These are phyloP conservation scores for Alectoria sarmentosa DNA, from an alignment of 495 filamentous ascomycete species.

Conservation along the genomic window DNA sequence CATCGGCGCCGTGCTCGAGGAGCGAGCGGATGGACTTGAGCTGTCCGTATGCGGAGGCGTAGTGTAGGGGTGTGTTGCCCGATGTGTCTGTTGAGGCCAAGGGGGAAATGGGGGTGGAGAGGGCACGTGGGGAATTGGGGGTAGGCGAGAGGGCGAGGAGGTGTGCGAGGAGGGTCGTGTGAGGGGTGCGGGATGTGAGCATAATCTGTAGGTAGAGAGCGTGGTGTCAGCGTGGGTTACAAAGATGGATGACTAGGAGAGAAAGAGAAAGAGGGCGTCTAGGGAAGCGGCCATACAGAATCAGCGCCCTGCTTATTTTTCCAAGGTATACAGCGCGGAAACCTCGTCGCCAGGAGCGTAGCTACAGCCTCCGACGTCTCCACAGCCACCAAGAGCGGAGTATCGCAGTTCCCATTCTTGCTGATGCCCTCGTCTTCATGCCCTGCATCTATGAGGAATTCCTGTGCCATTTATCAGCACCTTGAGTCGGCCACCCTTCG, in stretches of 20 bases:
- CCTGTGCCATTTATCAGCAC: conserved; percentile 8
- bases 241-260: conserved; percentile 1
- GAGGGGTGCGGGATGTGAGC: conserved; percentile 20
- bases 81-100: conserved; percentile 41
- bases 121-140: conserved; percentile 9
- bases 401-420: conserved; percentile 64
- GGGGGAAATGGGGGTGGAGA: conserved; percentile 12
- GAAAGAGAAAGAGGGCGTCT: not conserved
- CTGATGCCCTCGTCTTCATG: conserved; percentile 44
- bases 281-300: conserved; percentile 33
- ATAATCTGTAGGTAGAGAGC: conserved; percentile 17
- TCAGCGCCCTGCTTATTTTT: conserved; percentile 51
- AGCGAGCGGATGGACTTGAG: conserved; percentile 65
- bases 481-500: not conserved
- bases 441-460: conserved; percentile 26
- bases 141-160: conserved; percentile 19
- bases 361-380: conserved; percentile 52
- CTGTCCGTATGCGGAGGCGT: conserved; percentile 58
- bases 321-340: conserved; percentile 39
- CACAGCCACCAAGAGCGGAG: conserved; percentile 56
- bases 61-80: conserved; percentile 74
- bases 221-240: conserved; percentile 15
- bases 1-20: conserved; percentile 59
- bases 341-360: conserved; percentile 40
- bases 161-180: conserved; percentile 12